Base-by-base conservation (phyloP, 2,329 filamentous ascomycete genomes). In the Phyllosticta citrichinensis region DNA sequence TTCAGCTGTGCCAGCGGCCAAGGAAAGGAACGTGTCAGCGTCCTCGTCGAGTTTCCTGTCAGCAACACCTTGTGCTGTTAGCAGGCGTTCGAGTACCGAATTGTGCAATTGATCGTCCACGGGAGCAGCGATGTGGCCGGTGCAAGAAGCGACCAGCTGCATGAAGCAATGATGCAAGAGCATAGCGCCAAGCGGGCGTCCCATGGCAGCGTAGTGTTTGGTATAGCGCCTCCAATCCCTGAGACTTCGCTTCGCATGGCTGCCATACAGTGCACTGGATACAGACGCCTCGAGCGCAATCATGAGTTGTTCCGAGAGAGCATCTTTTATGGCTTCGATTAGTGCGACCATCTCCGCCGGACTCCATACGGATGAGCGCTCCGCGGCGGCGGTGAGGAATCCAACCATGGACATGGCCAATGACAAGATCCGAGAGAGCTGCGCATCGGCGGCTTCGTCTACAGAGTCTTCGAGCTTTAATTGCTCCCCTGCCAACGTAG, bases 221-320 rank as follows among this genome's bases (percentile, higher is more conserved):
- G 90, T 77, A 73, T 90, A 91, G 65, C 87, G 85, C 75, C 89
- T 95, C 94, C 94, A 99, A 65, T 96, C 89, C 68, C 86, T 88
- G 20, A 89, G 78, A 27, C 82, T 77, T 55, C 81, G 80, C 64
- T 89, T 86, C 24, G 84, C 77, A 27, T 81, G 81, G 65, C 84
- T 85, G 2, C 87, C 83, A 73, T 95, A 96, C 60, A 93, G 87
- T 65, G 97, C 88, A 9, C 89, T 91, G 9, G 93, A 97, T 62
- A 96, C 87, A 9, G 91, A 89, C 0, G 90, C 91, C 75, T 97
- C 94, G 47, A 97, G 83, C 1, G 89, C 86, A 12, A 95, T 84
- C 65, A 97, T 81, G 70, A 96, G 96, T 6, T 84, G 80, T 68
- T 96, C 92, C 0, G 91, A 93, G 12, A 99, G 78, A 19, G 96